Evolutionary conservation across 2,329 filamentous ascomycete genomes (phyloP), one percentile per base, ranked within the genome.

Genomic region (Nectriaceae sp.): DNA sequence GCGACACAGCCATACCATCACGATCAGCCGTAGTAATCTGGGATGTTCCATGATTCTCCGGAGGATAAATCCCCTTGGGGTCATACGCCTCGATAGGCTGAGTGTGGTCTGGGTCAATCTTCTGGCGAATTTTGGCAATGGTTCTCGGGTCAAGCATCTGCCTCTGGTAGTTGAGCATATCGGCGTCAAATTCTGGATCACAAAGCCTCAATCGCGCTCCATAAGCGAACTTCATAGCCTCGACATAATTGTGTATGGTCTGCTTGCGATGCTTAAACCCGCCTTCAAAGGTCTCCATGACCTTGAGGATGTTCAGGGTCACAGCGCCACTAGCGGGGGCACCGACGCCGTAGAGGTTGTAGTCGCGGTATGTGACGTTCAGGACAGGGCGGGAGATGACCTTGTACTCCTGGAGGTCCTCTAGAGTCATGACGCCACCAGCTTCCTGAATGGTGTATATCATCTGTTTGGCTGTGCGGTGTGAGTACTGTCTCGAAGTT

Each of bases 211-310:
- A 78, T 48, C 91, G 84, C 59, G 87, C 75, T 4, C 87, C 91
- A 65, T 97, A 97, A 3, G 83, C 91, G 66, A 96, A 97, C 19
- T 90, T 82, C 73, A 96, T 90, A 11, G 91, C 88, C 75, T 97
- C 94, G 62, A 90, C 84, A 55, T 96, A 79, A 13, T 89, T 83
- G 69, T 97, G 94, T 1, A 86, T 87, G 31, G 85, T 90, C 1
- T 95, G 72, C 21, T 84, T 74, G 31, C 73, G 68, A 3, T 77
- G 22, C 22, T 40, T 21, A 19, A 21, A 3, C 19, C 20, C 13
- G 5, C 19, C 6, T 15, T 5, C 3, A 11, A 21, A 4, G 6
- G 20, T 31, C 13, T 93, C 87, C 68, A 97, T 79, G 24, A 86
- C 90, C 64, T 96, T 96, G 62, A 97, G 75, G 3, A 87, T 84